Evolutionary conservation across 2,329 filamentous ascomycete species (phyloP), one percentile per base, ranked within the genome.

Genomic region (Neurospora crassa): DNA sequence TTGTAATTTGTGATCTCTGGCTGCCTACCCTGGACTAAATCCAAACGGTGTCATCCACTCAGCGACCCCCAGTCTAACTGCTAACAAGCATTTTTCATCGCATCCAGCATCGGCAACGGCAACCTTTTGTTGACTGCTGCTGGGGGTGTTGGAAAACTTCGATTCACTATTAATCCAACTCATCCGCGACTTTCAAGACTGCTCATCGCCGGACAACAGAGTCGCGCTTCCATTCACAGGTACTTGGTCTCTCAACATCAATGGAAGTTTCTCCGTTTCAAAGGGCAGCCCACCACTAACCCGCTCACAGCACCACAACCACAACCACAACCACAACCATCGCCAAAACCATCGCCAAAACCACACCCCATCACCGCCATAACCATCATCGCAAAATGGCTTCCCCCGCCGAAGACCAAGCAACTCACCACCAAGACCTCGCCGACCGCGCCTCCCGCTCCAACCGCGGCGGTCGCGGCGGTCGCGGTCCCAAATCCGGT

Each of bases 381-480:
- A 2, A 29, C 47, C 45, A 53, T 24, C 5, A 59, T 16, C 24
- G 29, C 53, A 67, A 40, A 47, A 72, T 72, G 71, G 70, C 43
- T 4, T 29, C 47, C 3, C n/a, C 12, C 20, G 12, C 1, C 42
- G 0, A 16, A 59, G 24, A 11, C 14, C 53, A 47, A 47, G n/a
- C 45, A 12, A 47, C n/a, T 11, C 45, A 59, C 24, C 5, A 59
- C 24, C 70, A 71, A 53, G 68, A 69, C 12, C 16, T 71, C 7
- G 70, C 74, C 1, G 74, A 75, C 20, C 70, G 70, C 14, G 12
- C 37, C 37, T 40, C 37, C 37, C 37, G 3, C 34, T 37, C 34
- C 34, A 37, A 37, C 34, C 34, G 34, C 1, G 8, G 34, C 8
- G 34, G 34, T 5, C 4, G 34, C 34, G 34, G 37, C 37, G 37